Evolutionary conservation across 495 filamentous ascomycete species (phyloP).

Genomic region (Lasiosphaeria ovina): DNA sequence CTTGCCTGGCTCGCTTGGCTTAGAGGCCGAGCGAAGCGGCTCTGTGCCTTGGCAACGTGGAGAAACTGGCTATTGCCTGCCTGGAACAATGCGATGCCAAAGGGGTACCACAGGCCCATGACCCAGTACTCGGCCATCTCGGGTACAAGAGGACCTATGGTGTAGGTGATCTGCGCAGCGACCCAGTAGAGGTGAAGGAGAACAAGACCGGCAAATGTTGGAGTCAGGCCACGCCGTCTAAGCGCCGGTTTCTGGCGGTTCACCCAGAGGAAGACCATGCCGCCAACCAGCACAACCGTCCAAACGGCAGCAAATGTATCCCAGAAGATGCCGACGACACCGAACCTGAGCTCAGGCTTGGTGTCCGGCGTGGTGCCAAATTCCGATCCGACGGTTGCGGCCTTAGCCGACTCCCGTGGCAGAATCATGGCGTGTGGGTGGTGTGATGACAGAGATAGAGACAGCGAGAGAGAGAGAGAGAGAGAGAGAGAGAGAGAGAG

Average conservation of each 20-base stretch:
- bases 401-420: conserved; percentile 15
- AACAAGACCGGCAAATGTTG: conserved; percentile 57
- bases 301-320: conserved; percentile 47
- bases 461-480: too few relatives aligned
- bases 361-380: conserved; percentile 32
- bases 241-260: conserved; percentile 58
- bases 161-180: conserved; percentile 58
- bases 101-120: conserved; percentile 69
- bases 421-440: conserved; percentile 22
- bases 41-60: conserved; percentile 57
- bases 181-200: conserved; percentile 65
- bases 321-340: conserved; percentile 32
- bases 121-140: conserved; percentile 61
- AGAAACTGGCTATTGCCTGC: conserved; percentile 65
- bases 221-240: conserved; percentile 59
- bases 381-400: conserved; percentile 26
- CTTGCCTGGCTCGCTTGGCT: conserved; percentile 24
- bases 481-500: too few relatives aligned
- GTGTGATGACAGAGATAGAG: too few relatives aligned
- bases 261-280: conserved; percentile 52
- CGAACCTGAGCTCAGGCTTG: conserved; percentile 22
- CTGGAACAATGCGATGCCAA: conserved; percentile 70
- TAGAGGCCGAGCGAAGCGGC: conserved; percentile 34
- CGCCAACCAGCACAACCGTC: conserved; percentile 52
- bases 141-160: conserved; percentile 57